Evolutionary conservation across 139 green algal species (phyloP).

Genomic region (Coelastrella sp.): DNA sequence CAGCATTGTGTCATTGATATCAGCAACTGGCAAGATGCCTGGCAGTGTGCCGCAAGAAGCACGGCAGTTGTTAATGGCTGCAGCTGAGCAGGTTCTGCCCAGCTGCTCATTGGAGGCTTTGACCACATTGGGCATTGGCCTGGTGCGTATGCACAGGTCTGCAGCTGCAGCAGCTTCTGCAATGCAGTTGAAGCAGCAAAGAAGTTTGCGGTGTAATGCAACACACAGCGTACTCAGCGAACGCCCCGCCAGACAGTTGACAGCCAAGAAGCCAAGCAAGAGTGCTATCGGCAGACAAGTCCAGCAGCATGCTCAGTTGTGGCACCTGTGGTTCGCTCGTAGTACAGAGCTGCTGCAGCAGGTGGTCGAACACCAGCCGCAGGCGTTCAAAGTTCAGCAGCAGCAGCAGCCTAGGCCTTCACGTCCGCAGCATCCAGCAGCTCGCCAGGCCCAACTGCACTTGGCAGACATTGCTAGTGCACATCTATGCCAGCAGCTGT

Average conservation of each 20-base stretch:
- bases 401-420: conserved; percentile 14
- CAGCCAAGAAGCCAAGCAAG: no score
- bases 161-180: not conserved
- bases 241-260: no score
- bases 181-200: not conserved
- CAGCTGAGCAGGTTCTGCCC: not conserved
- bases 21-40: not conserved
- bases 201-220: not conserved
- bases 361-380: no score
- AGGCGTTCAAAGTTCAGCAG: not conserved
- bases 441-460: not conserved
- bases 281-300: not conserved
- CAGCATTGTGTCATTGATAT: not conserved
- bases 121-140: not conserved
- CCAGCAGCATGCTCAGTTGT: conserved; percentile 16
- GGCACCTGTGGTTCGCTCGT: conserved; percentile 2
- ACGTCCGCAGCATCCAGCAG: no score
- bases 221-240: not conserved
- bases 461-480: not conserved
- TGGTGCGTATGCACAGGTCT: not conserved
- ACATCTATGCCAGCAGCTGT: conserved; percentile 27
- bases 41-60: not conserved
- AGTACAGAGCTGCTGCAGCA: conserved; percentile 28
- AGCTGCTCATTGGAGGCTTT: not conserved
- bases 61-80: not conserved